These are phyloP conservation scores for Plasmopara viticola DNA, from an alignment of 352 stramenopile genomes.

Conservation along the genomic window DNA sequence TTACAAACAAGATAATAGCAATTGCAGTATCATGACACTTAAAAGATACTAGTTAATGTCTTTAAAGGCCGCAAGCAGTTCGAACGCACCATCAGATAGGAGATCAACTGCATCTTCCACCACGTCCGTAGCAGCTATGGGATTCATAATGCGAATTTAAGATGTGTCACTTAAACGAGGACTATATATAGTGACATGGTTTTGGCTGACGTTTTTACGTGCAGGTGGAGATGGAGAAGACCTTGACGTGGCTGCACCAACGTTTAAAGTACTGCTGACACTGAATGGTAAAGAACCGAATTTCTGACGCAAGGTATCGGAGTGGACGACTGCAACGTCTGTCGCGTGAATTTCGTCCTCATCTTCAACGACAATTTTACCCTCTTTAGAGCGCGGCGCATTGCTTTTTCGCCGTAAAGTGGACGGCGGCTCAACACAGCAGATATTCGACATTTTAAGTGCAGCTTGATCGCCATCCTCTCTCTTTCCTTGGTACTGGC, in stretches of 20 bases:
- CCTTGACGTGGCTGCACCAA: conserved; percentile 4
- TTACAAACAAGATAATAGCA: conserved; percentile 1
- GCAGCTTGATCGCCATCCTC: too few relatives aligned
- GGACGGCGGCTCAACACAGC: too few relatives aligned
- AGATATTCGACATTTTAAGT: too few relatives aligned
- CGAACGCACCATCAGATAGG: conserved; percentile 43
- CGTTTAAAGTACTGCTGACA: too few relatives aligned
- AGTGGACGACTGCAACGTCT: too few relatives aligned
- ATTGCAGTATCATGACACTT: background rate
- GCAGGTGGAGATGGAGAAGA: background rate
- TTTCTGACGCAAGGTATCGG: too few relatives aligned
- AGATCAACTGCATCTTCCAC: conserved; percentile 29
- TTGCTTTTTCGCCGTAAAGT: too few relatives aligned
- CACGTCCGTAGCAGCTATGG: background rate
- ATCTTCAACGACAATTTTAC: too few relatives aligned
- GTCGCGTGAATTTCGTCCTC: too few relatives aligned
- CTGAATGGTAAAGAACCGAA: too few relatives aligned
- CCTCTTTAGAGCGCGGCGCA: too few relatives aligned
- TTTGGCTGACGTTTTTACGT: background rate
- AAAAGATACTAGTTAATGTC: background rate
- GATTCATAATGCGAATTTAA: background rate
- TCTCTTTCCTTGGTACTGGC: too few relatives aligned
- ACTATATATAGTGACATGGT: background rate
- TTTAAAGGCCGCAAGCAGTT: background rate
- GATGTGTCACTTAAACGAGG: background rate